Percentiles rank a stretch among this genome's conserved stretches.
These are phyloP conservation scores for Saccharomyces hybrid DNA, from an alignment of 1,139 yeast genomes.

Conservation along the genomic window DNA sequence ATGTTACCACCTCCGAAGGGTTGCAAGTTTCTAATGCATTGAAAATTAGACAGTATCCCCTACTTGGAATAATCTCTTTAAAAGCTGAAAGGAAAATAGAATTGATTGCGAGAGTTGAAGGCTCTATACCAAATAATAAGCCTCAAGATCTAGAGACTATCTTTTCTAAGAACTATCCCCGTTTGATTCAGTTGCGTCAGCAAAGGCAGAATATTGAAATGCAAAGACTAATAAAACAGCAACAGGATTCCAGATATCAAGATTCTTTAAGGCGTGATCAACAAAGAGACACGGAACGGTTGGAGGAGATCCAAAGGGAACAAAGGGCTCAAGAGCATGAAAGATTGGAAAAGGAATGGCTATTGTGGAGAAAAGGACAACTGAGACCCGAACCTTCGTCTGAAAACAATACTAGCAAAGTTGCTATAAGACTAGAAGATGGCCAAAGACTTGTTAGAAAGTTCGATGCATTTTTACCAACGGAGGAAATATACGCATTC, in stretches of 20 bases:
- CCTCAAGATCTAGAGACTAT: slow-evolving; percentile 35
- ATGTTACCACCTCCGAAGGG: slow-evolving; percentile 65
- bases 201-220: slow-evolving; percentile 56
- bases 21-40: slow-evolving; percentile 75
- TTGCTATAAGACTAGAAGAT: slow-evolving; percentile 51
- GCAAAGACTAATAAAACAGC: slow-evolving; percentile 54
- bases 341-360: slow-evolving; percentile 35
- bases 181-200: slow-evolving; percentile 47
- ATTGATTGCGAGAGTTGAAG: slow-evolving; percentile 63
- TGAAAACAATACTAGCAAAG: slow-evolving; percentile 35
- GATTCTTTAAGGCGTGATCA: slow-evolving; percentile 47
- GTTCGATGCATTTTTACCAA: slow-evolving; percentile 40
- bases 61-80: slow-evolving; percentile 59
- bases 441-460: slow-evolving; percentile 44
- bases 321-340: slow-evolving; percentile 22
- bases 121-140: slow-evolving; percentile 33
- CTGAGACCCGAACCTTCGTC: slow-evolving; percentile 34
- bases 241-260: slow-evolving; percentile 75
- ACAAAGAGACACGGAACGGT: slow-evolving; percentile 33
- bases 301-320: slow-evolving; percentile 24
- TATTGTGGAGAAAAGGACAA: slow-evolving; percentile 39
- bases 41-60: slow-evolving; percentile 70
- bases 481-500: slow-evolving; percentile 54
- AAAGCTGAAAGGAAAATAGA: slow-evolving; percentile 52
- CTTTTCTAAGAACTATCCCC: slow-evolving; percentile 52